Percentiles rank a stretch among this genome's conserved stretches.
Conservation (phyloP, 768 basidiomycete species). For the Leccinum incarnatum region DNA sequence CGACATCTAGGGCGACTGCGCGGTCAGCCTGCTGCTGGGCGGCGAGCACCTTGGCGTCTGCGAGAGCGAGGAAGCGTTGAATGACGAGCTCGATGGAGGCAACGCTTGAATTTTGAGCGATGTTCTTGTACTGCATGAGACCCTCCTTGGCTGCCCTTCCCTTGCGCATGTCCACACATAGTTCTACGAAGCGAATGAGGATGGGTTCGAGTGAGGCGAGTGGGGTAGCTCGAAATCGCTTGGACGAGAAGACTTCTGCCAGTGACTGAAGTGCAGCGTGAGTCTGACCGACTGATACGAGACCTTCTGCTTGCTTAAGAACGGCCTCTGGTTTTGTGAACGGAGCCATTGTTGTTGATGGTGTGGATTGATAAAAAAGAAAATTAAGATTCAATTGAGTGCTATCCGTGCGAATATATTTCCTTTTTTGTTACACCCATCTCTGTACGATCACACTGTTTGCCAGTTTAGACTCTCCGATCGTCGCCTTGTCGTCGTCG, state of each 20-base stretch:
- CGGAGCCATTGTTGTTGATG: constrained; percentile 55
- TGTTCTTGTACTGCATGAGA: constrained; percentile 52
- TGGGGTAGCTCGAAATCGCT: constrained; percentile 91
- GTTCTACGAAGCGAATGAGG: constrained; percentile 91
- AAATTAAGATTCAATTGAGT: neutral
- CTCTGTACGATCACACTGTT: constrained; percentile 87
- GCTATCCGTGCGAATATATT: constrained; percentile 15
- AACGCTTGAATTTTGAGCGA: constrained; percentile 90
- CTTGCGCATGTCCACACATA: constrained; percentile 94
- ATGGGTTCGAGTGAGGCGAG: constrained; percentile 90
- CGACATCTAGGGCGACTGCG: constrained; percentile 62
- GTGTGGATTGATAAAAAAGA: neutral
- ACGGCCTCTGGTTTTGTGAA: constrained; percentile 90
- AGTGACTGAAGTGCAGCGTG: constrained; percentile 88
- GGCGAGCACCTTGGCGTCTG: neutral
- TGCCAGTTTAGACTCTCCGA: constrained; percentile 67
- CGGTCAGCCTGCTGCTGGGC: neutral
- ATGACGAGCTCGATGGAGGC: constrained; percentile 70
- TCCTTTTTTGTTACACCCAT: constrained; percentile 45
- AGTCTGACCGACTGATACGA: constrained; percentile 87
- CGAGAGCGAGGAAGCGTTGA: neutral
- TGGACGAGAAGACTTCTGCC: constrained; percentile 89
- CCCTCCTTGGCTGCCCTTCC: constrained; percentile 81
- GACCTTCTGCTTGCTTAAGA: constrained; percentile 90
- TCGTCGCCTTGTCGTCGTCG: constrained; percentile 60